Conservation (phyloP, 2,329 filamentous ascomycete genomes). For the Laburnicola sp. region DNA sequence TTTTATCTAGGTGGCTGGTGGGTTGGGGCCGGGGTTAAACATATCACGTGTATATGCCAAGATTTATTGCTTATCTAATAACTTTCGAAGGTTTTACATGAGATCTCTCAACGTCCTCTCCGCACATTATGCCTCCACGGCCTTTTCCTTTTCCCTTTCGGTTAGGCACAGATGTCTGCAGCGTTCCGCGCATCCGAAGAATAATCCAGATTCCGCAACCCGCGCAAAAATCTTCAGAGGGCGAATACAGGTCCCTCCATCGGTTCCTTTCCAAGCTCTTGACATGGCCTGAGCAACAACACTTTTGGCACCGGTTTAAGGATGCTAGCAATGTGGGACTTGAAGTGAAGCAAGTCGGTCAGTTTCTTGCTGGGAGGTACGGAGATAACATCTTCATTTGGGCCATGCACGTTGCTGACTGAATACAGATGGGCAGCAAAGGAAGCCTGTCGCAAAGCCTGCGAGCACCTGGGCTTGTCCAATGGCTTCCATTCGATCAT, state of each 20-base stretch:
- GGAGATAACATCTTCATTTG: slow-evolving; percentile 2
- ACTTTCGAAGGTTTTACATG: not conserved
- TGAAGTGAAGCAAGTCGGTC: slow-evolving; percentile 23
- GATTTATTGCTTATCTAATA: not conserved
- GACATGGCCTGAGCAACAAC: slow-evolving; percentile 37
- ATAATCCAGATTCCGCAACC: slow-evolving; percentile 56
- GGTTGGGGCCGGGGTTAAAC: too few relatives aligned
- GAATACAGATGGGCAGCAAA: slow-evolving; percentile 53
- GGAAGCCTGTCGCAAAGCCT: slow-evolving; percentile 55
- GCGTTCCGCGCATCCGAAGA: slow-evolving; percentile 64
- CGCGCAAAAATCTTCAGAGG: slow-evolving; percentile 4
- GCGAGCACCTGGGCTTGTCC: slow-evolving; percentile 27
- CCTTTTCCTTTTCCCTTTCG: slow-evolving; percentile 68
- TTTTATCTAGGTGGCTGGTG: too few relatives aligned
- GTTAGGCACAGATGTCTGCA: slow-evolving; percentile 80
- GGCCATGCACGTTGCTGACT: slow-evolving; percentile 11
- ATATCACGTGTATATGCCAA: not conserved
- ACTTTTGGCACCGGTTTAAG: slow-evolving; percentile 37
- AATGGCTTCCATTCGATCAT: slow-evolving; percentile 45
- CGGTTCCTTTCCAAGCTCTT: slow-evolving; percentile 31
- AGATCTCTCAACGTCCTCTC: not conserved
- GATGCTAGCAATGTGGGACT: slow-evolving; percentile 8
- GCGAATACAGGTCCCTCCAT: slow-evolving; percentile 11
- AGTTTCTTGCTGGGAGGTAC: slow-evolving; percentile 44
- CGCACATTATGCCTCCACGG: slow-evolving; percentile 45